phyloP scores from a whole-genome alignment of 169 alveolate species.

The Perkinsus chesapeaki region DNA sequence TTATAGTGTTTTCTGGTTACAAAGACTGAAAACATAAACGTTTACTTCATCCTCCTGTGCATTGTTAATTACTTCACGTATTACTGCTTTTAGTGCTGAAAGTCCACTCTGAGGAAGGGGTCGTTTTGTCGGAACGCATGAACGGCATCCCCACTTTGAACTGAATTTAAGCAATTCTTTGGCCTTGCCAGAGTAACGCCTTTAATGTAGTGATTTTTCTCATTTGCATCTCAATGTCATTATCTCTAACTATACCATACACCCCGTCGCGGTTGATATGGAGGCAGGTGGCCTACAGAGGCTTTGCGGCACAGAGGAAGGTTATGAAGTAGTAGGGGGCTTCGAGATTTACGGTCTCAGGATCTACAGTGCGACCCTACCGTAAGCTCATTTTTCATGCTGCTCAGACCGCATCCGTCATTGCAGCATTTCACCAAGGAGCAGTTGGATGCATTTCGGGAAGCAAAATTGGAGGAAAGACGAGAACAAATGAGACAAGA shows the following conservation, averaged over 20 bases:
- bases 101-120: not conserved
- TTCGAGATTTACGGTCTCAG: too few relatives aligned
- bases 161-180: too few relatives aligned
- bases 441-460: not conserved
- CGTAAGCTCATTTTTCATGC: not conserved
- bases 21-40: too few relatives aligned
- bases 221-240: not conserved
- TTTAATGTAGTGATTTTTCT: too few relatives aligned
- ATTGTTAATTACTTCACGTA: too few relatives aligned
- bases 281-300: not conserved
- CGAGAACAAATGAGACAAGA: not conserved
- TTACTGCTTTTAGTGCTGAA: too few relatives aligned
- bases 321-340: not conserved
- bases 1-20: too few relatives aligned
- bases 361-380: too few relatives aligned
- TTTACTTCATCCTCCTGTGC: too few relatives aligned
- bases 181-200: too few relatives aligned
- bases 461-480: not conserved
- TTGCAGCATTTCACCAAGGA: not conserved
- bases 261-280: not conserved
- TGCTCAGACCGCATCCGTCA: not conserved
- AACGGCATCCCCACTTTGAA: not conserved
- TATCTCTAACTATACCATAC: not conserved
- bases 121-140: not conserved
- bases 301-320: not conserved